Evolutionary conservation across 2,329 filamentous ascomycete species (phyloP).

Genomic region (Incumbomyces delicatus): DNA sequence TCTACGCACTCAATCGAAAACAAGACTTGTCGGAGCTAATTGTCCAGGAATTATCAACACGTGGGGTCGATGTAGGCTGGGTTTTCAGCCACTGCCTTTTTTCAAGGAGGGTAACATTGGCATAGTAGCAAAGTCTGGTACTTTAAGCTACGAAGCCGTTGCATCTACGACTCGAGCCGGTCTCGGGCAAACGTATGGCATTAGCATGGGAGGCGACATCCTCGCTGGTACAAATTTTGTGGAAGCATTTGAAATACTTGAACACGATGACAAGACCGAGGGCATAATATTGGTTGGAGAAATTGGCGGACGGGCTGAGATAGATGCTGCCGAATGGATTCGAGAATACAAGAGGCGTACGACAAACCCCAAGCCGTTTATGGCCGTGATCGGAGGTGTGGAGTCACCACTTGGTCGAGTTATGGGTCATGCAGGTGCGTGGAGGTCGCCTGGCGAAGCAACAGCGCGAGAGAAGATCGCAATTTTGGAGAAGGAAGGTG

Average conservation of each 20-base stretch:
- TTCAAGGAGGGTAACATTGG: conserved; percentile 61
- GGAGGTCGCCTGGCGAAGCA: conserved; percentile 56
- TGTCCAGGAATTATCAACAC: conserved; percentile 71
- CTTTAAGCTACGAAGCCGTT: conserved; percentile 70
- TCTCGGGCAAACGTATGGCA: conserved; percentile 65
- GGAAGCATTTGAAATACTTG: conserved; percentile 59
- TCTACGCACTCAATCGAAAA: conserved; percentile 60
- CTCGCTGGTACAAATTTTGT: conserved; percentile 64
- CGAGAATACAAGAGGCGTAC: conserved; percentile 50
- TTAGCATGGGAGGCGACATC: conserved; percentile 69
- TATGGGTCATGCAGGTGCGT: conserved; percentile 75
- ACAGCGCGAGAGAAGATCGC: conserved; percentile 56
- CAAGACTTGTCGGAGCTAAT: conserved; percentile 68
- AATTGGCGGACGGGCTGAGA: conserved; percentile 58
- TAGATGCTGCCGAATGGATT: conserved; percentile 67
- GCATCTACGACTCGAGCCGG: conserved; percentile 64
- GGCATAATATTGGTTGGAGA: conserved; percentile 65
- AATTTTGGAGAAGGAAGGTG: conserved; percentile 56
- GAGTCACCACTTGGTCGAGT: conserved; percentile 54
- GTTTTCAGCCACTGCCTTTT: conserved; percentile 66
- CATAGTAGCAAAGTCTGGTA: conserved; percentile 72
- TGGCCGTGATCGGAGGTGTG: conserved; percentile 59
- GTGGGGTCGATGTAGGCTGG: conserved; percentile 58
- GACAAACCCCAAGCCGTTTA: conserved; percentile 61
- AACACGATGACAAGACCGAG: conserved; percentile 57